Base-by-base conservation (phyloP, 2,329 filamentous ascomycete genomes). In the Beauveria brongniartii region DNA sequence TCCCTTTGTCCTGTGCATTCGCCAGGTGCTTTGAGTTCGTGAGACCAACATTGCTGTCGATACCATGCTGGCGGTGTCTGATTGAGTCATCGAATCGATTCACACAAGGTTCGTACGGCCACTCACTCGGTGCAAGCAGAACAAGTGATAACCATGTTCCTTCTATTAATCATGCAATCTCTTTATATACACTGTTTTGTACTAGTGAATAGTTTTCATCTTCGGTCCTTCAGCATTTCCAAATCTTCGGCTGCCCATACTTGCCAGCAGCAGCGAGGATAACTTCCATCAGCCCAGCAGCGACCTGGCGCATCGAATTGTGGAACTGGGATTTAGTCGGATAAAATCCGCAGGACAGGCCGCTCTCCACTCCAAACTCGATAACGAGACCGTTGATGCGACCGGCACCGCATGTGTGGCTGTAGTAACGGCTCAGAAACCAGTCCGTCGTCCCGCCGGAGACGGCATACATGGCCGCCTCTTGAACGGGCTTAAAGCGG, bases 251-350 rank as follows among this genome's bases (percentile, higher is more conserved):
- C 41, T 64, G 62, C 14, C 62, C 65, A 1, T 62, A 63, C 40
- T 61, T 12, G 16, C 62, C 68, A 8, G 70, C 71, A 16, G 69
- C 72, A 24, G 63, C 63, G 37, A 75, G 61, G 30, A 76, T 65
- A 55, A 80, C 68, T 67, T 82, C 79, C 71, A 81, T 82, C 66
- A 81, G 74, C 0, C 75, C 79, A 5, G 75, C 73, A 3, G 70
- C 73, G 14, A 75, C 76, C 69, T 81, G 77, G 44, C 73, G 69
- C 64, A 82, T 69, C 64, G 74, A 79, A 56, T 67, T 63, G 62
- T 76, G 74, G 64, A 79, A 80, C 67, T 75, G 71, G 41, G 69
- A 65, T 2, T 68, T 65, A 1, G 73, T 75, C 0, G 79, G 79
- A 63, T 82, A 82, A 63, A 82, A 82, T 0, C 73, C 72, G 51